These are phyloP conservation scores for Plasmodium adleri DNA, from an alignment of 169 alveolate species.

Conservation along the genomic window DNA sequence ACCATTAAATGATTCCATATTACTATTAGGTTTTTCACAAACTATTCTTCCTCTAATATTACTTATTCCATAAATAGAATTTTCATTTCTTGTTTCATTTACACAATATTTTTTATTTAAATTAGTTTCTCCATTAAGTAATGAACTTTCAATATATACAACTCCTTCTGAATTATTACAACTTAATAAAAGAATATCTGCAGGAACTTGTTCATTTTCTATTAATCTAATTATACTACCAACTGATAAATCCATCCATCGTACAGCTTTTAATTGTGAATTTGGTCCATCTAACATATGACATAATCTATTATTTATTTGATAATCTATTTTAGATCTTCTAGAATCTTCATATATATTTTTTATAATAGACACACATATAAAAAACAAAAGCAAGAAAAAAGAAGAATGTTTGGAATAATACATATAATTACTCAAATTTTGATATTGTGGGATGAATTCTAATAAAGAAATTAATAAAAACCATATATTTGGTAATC, in stretches of 20 bases:
- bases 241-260: slow-evolving; percentile 81
- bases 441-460: slow-evolving; percentile 78
- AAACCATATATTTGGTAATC: slow-evolving; percentile 75
- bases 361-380: slow-evolving; percentile 78
- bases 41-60: slow-evolving; percentile 82
- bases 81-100: slow-evolving; percentile 82
- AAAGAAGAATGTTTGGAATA: slow-evolving; percentile 47
- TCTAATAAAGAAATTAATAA: slow-evolving; percentile 61
- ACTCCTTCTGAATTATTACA: slow-evolving; percentile 85
- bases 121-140: slow-evolving; percentile 82
- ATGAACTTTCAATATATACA: slow-evolving; percentile 82
- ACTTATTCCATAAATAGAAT: slow-evolving; percentile 82
- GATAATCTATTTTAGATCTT: slow-evolving; percentile 80
- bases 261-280: slow-evolving; percentile 78
- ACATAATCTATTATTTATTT: slow-evolving; percentile 81
- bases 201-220: slow-evolving; percentile 86
- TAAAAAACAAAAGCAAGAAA: slow-evolving; percentile 76
- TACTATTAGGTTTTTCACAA: slow-evolving; percentile 85
- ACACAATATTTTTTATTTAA: slow-evolving; percentile 82
- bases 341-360: slow-evolving; percentile 78
- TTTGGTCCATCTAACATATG: slow-evolving; percentile 78
- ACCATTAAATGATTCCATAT: slow-evolving; percentile 84
- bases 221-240: slow-evolving; percentile 85
- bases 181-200: slow-evolving; percentile 82
- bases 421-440: slow-evolving; percentile 52